Evolutionary conservation across 192 early-diverging fungal genomes (phyloP).

Genomic region (Pilaira anomala): DNA sequence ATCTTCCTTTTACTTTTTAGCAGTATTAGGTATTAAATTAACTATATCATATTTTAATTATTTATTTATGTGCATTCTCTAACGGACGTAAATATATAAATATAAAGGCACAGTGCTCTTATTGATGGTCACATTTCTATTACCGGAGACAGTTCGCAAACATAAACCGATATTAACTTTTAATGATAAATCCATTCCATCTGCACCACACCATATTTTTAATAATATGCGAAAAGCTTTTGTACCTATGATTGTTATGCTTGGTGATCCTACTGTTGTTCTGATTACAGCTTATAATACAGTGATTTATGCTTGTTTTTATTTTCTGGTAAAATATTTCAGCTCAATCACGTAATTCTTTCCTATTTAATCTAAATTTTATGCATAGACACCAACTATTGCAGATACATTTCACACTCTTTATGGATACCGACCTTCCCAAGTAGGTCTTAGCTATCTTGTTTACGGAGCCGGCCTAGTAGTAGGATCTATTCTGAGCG

Average conservation of each 20-base stretch:
- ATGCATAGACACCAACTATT: constrained; percentile 14
- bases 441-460: constrained; percentile 13
- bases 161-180: too few relatives aligned
- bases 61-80: too few relatives aligned
- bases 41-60: too few relatives aligned
- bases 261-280: constrained; percentile 1
- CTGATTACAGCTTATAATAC: constrained; percentile 16
- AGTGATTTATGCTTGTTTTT: constrained; percentile 8
- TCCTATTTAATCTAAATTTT: too few relatives aligned
- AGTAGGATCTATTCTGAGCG: constrained; percentile 7
- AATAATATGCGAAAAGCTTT: neutral
- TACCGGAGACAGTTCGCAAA: constrained; percentile 21
- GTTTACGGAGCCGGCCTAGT: constrained; percentile 11
- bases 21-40: neutral
- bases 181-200: too few relatives aligned
- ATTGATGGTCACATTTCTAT: constrained; percentile 13
- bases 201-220: neutral
- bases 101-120: neutral
- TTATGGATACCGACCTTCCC: neutral
- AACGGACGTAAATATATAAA: neutral
- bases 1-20: constrained; percentile 27
- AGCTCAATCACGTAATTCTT: too few relatives aligned
- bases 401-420: constrained; percentile 4
- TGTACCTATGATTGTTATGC: constrained; percentile 3
- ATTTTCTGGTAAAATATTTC: constrained; percentile 16